Conservation (phyloP, 2,329 filamentous ascomycete genomes). For the Diplocarpon rosae region DNA sequence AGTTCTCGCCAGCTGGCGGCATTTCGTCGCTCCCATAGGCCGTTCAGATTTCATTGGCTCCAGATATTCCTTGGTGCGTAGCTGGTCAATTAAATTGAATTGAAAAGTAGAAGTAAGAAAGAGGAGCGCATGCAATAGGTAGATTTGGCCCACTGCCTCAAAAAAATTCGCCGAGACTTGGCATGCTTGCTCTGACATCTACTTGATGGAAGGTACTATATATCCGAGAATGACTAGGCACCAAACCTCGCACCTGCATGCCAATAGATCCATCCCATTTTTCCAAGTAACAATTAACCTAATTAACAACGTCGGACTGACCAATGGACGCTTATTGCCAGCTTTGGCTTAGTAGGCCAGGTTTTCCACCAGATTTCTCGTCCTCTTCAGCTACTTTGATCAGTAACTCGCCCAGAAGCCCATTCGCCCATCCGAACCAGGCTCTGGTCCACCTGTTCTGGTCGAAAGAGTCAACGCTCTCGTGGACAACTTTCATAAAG, state of each 20-base stretch:
- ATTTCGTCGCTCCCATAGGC: neutral
- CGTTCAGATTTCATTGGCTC: neutral
- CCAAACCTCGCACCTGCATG: too few species aligned
- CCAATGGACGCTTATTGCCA: constrained; percentile 11
- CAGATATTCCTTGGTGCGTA: neutral
- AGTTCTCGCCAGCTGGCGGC: neutral
- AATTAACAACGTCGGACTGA: too few species aligned
- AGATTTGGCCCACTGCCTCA: too few species aligned
- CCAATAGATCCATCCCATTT: too few species aligned
- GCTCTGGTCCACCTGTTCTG: constrained; percentile 31
- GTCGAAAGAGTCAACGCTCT: constrained; percentile 35
- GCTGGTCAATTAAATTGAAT: neutral
- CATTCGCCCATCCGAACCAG: constrained; percentile 77
- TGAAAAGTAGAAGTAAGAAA: too few species aligned
- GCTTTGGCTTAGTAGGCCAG: constrained; percentile 13
- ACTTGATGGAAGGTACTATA: too few species aligned
- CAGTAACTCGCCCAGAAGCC: constrained; percentile 62
- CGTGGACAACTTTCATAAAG: constrained; percentile 41
- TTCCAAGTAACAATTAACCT: too few species aligned
- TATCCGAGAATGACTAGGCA: too few species aligned
- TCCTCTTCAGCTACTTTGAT: constrained; percentile 15
- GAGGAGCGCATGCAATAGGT: too few species aligned
- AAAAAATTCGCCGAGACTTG: too few species aligned
- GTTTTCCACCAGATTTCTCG: constrained; percentile 8
- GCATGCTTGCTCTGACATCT: too few species aligned